phyloP scores from a whole-genome alignment of 805 yeast genomes.

The Starmerella bacillaris region DNA sequence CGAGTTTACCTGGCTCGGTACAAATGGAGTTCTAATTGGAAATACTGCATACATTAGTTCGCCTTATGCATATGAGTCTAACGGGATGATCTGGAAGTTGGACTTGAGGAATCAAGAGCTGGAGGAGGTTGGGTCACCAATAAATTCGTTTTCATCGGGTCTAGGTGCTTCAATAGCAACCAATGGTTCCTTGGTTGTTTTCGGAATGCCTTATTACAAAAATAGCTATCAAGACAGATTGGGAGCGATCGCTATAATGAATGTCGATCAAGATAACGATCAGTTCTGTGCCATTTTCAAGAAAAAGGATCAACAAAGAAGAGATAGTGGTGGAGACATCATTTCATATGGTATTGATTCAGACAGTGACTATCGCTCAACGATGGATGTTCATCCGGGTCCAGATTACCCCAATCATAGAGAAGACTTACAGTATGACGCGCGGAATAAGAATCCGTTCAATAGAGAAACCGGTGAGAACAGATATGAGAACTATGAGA shows the following conservation, averaged over 20 bases:
- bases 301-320: too few species aligned
- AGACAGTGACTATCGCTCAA: too few species aligned
- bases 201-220: slow-evolving; percentile 20
- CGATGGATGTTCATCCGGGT: too few species aligned
- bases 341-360: too few species aligned
- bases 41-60: slow-evolving; percentile 23
- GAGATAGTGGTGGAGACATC: too few species aligned
- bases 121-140: slow-evolving; percentile 17
- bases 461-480: too few species aligned
- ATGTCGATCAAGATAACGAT: background rate
- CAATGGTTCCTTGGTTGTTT: slow-evolving; percentile 10
- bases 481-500: too few species aligned
- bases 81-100: slow-evolving; percentile 33
- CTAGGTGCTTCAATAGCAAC: slow-evolving; percentile 28
- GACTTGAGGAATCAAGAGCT: slow-evolving; percentile 18
- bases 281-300: too few species aligned
- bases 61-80: slow-evolving; percentile 26
- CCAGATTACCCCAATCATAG: too few species aligned
- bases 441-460: too few species aligned
- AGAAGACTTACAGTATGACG: too few species aligned
- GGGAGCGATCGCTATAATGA: slow-evolving; percentile 6
- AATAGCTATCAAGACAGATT: slow-evolving; percentile 3
- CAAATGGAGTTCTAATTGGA: slow-evolving; percentile 18
- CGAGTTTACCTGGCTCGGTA: slow-evolving; percentile 22
- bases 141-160: slow-evolving; percentile 21